Percentiles rank a stretch among this genome's conserved stretches.
phyloP scores from a whole-genome alignment of 306 rosid genomes.

The Styphnolobium japonicum region DNA sequence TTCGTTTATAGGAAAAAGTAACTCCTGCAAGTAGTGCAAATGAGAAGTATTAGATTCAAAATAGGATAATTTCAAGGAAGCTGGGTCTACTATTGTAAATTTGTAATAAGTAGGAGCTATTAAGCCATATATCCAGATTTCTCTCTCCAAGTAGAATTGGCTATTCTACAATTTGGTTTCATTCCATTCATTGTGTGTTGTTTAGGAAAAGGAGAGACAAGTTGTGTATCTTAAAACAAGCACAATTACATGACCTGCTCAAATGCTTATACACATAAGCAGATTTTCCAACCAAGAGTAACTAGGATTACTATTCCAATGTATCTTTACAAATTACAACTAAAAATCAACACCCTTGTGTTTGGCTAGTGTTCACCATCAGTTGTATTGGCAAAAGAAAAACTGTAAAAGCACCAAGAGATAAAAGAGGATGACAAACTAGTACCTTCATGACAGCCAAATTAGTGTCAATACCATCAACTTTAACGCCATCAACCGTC shows the following conservation, averaged over 20 bases:
- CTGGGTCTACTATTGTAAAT: background rate
- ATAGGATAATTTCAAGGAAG: conserved; percentile 15
- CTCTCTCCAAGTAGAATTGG: background rate
- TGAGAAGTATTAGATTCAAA: conserved; percentile 18
- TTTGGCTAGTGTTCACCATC: too few species aligned
- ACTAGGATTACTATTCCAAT: background rate
- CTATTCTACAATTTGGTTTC: conserved; percentile 3
- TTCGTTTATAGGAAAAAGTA: conserved; percentile 73
- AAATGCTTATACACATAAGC: background rate
- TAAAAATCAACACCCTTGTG: background rate
- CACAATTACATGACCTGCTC: background rate
- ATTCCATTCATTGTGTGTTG: background rate
- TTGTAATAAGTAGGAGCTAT: background rate
- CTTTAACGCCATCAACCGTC: conserved; percentile 92
- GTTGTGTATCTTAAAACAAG: background rate
- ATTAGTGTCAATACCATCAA: conserved; percentile 91
- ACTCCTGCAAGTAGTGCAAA: conserved; percentile 65
- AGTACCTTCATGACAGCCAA: conserved; percentile 95
- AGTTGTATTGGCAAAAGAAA: background rate
- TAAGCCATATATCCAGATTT: background rate
- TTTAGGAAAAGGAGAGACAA: conserved; percentile 6
- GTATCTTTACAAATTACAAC: background rate
- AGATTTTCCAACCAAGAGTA: background rate
- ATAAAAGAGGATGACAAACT: background rate
- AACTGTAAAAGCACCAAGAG: background rate